Conservation (phyloP, 177 flowering plant species). For the Vitis hybrid region DNA sequence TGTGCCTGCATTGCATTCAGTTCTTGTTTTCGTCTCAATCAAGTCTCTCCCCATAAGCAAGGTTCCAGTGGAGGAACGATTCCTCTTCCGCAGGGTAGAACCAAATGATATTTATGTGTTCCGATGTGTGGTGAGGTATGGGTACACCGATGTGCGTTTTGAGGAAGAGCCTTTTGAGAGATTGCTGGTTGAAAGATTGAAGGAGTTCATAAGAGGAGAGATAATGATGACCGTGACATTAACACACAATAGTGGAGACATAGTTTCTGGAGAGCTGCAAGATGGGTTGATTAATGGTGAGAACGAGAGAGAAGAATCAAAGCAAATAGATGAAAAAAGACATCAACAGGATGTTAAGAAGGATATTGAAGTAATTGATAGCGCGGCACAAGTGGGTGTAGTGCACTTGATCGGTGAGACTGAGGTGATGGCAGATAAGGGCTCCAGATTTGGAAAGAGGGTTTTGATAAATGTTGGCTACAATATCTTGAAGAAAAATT, state of each 20-base stretch:
- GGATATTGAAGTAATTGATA: conserved; percentile 32
- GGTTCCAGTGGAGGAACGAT: conserved; percentile 42
- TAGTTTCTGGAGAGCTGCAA: background rate
- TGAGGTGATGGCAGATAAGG: conserved; percentile 45
- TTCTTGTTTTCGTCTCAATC: conserved; percentile 49
- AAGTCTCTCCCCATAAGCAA: conserved; percentile 48
- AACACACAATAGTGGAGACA: background rate
- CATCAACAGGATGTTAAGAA: conserved; percentile 9
- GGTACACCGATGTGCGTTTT: conserved; percentile 33
- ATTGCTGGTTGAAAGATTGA: conserved; percentile 39
- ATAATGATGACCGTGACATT: no score
- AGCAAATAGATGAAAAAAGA: background rate
- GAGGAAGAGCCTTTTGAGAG: conserved; percentile 44
- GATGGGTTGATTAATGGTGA: conserved; percentile 2
- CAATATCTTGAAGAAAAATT: conserved; percentile 46
- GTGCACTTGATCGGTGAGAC: conserved; percentile 50
- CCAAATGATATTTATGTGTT: conserved; percentile 39
- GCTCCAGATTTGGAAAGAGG: conserved; percentile 35
- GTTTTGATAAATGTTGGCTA: conserved; percentile 41
- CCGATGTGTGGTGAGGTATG: conserved; percentile 51
- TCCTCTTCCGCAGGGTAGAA: conserved; percentile 38
- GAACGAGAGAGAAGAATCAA: background rate
- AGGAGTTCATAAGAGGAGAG: conserved; percentile 17
- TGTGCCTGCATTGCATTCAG: conserved; percentile 51
- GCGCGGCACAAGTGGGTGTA: conserved; percentile 35